These are phyloP conservation scores for Monosporascus sp. DNA, from an alignment of 2,329 filamentous ascomycete species.

Conservation along the genomic window DNA sequence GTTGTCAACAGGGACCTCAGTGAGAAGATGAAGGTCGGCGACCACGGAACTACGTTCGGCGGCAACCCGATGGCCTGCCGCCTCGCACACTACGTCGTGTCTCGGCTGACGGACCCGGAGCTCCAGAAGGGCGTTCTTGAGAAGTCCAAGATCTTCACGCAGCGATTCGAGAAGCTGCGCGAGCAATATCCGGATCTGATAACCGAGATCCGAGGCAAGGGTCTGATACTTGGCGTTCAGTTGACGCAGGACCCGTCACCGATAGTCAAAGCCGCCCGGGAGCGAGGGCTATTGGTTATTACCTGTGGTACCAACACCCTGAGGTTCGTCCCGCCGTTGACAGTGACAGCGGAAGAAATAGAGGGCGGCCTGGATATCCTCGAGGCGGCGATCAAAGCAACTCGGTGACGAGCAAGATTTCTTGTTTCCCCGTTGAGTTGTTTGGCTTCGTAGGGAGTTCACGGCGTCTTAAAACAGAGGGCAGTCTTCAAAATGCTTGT, in stretches of 20 bases:
- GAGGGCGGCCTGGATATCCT: conserved; percentile 70
- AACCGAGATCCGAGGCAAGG: conserved; percentile 73
- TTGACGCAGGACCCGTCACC: conserved; percentile 65
- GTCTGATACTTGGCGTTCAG: conserved; percentile 83
- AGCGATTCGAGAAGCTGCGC: conserved; percentile 42
- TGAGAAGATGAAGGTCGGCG: conserved; percentile 61
- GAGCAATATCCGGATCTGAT: conserved; percentile 61
- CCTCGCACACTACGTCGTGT: conserved; percentile 80
- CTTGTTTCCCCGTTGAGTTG: background rate
- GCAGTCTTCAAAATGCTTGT: background rate
- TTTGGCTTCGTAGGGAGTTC: background rate
- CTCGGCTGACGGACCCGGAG: conserved; percentile 63
- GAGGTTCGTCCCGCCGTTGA: conserved; percentile 83
- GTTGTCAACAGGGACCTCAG: conserved; percentile 57
- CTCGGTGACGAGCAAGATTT: conserved; percentile 12
- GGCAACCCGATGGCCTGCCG: conserved; percentile 84
- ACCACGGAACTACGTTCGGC: conserved; percentile 92
- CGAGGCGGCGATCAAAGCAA: conserved; percentile 55
- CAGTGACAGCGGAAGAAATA: conserved; percentile 77
- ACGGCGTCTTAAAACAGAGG: background rate
- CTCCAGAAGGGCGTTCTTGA: conserved; percentile 64
- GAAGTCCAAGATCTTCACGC: conserved; percentile 52
- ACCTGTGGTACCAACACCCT: conserved; percentile 90
- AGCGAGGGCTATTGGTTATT: conserved; percentile 83
- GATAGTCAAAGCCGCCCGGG: conserved; percentile 79